Evolutionary conservation across 73 alveolate genomes (phyloP).

Genomic region (Uronychia setigera): DNA sequence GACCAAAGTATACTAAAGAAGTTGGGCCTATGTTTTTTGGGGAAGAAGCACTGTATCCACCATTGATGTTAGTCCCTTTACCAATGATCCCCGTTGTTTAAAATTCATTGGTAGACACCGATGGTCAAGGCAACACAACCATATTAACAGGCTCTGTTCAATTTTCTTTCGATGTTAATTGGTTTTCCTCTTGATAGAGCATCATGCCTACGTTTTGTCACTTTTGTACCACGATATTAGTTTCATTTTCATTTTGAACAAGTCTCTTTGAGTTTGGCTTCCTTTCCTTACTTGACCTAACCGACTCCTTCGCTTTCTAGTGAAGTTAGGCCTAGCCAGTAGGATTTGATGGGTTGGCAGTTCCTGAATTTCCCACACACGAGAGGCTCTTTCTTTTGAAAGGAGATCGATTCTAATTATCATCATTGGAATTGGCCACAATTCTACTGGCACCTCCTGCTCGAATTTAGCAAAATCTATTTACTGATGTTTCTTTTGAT

Average conservation of each 20-base stretch:
- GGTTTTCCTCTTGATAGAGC: neutral
- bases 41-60: neutral
- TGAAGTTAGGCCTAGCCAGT: neutral
- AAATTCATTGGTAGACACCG: neutral
- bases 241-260: neutral
- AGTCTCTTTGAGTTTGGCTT: neutral
- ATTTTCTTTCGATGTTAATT: neutral
- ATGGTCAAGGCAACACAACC: no score
- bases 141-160: neutral
- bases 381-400: neutral
- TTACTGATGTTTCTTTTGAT: neutral
- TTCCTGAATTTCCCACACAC: neutral
- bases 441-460: neutral
- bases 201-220: no score
- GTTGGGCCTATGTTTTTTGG: neutral
- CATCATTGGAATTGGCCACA: neutral
- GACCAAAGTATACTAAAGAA: neutral
- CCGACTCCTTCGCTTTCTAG: neutral
- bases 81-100: neutral
- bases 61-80: neutral
- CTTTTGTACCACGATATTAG: neutral
- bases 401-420: neutral
- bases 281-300: neutral
- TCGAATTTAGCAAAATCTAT: no score
- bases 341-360: neutral